A percentile compares a stretch with the other conserved stretches of the same genome.
These are phyloP conservation scores for Eutypella sp. DNA, from an alignment of 2,329 filamentous ascomycete genomes.

Conservation along the genomic window DNA sequence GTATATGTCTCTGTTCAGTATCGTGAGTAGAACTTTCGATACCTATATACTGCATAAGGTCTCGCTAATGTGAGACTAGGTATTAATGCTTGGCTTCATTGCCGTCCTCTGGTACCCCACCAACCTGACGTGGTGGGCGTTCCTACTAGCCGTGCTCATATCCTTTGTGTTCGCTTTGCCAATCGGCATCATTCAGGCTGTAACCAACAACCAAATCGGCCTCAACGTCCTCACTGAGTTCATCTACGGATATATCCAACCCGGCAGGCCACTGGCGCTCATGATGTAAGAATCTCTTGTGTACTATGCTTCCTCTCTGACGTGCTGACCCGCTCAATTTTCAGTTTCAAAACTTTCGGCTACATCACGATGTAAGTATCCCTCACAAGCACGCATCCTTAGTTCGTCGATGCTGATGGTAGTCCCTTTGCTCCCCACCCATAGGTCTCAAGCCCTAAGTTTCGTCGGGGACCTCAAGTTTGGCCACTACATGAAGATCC, in stretches of 20 bases:
- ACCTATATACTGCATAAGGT: neutral
- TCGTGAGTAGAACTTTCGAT: conserved; percentile 35
- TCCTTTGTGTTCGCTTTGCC: conserved; percentile 61
- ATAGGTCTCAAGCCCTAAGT: conserved; percentile 52
- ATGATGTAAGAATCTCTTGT: conserved; percentile 52
- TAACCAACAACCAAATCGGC: conserved; percentile 66
- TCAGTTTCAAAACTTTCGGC: conserved; percentile 58
- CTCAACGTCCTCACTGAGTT: conserved; percentile 74
- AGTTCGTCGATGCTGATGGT: neutral
- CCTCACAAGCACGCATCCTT: neutral
- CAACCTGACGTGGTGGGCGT: conserved; percentile 68
- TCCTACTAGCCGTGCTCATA: conserved; percentile 61
- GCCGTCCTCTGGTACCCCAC: conserved; percentile 59
- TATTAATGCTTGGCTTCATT: conserved; percentile 49
- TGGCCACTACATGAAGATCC: conserved; percentile 70
- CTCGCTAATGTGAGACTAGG: conserved; percentile 29
- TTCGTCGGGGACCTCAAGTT: conserved; percentile 65
- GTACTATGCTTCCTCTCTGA: neutral
- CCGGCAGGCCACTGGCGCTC: conserved; percentile 64
- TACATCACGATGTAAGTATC: conserved; percentile 53
- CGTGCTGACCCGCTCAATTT: conserved; percentile 11
- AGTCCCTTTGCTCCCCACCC: neutral
- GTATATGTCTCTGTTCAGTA: conserved; percentile 53
- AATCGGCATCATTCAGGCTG: conserved; percentile 64
- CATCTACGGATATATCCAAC: conserved; percentile 70